Percentiles rank a stretch among this genome's conserved stretches.
phyloP scores from a whole-genome alignment of 345 rosid species.

The Aegle marmelos region DNA sequence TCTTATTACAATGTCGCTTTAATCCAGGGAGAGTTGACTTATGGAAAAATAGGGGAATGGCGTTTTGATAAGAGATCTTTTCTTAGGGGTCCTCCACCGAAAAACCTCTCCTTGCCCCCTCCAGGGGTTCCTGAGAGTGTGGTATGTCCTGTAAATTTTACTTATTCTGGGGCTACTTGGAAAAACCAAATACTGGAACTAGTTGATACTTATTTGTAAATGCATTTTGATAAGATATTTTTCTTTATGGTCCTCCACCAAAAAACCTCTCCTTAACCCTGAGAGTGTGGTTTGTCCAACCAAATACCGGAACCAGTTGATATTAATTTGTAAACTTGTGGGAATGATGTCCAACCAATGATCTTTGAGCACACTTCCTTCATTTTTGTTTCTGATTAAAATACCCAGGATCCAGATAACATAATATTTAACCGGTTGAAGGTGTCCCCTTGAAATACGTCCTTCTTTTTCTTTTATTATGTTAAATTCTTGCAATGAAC shows the following conservation, averaged over 20 bases:
- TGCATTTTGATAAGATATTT: too few relatives aligned
- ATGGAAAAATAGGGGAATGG: conserved; percentile 82
- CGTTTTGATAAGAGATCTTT: conserved; percentile 73
- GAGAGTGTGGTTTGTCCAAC: too few relatives aligned
- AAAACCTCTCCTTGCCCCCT: conserved; percentile 71
- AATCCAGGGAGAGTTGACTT: conserved; percentile 58
- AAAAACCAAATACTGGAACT: not conserved
- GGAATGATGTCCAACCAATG: not conserved
- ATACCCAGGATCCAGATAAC: not conserved
- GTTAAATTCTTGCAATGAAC: not conserved
- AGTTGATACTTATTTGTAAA: not conserved
- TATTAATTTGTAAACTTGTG: not conserved
- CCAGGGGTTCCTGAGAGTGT: conserved; percentile 80
- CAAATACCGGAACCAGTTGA: too few relatives aligned
- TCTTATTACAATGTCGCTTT: not conserved
- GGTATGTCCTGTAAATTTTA: conserved; percentile 36
- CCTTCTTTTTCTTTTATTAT: not conserved
- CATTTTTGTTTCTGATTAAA: not conserved
- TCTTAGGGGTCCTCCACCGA: conserved; percentile 67
- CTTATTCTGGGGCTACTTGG: not conserved
- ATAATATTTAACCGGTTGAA: not conserved
- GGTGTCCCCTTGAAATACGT: not conserved
- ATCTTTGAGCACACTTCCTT: not conserved
- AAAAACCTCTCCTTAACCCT: too few relatives aligned
- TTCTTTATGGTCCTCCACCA: too few relatives aligned